Evolutionary conservation across 305 asterid genomes (phyloP).

Genomic region (Rubia balearica): DNA sequence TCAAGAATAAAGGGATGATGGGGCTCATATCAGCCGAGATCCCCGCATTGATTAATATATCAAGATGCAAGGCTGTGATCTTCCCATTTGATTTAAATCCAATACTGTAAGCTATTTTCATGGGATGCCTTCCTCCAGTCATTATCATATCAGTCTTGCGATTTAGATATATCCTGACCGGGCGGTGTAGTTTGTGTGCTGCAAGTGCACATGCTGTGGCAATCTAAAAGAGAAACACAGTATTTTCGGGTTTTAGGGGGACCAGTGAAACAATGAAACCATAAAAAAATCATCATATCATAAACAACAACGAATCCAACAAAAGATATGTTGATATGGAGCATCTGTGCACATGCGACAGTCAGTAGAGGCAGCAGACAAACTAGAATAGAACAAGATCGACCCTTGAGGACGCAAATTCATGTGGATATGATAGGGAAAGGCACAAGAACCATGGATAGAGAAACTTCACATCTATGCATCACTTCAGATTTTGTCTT

Average conservation of each 20-base stretch:
- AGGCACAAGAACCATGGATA: neutral
- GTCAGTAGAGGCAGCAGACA: neutral
- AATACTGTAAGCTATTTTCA: slow-evolving; percentile 62
- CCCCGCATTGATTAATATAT: slow-evolving; percentile 60
- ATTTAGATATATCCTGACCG: slow-evolving; percentile 60
- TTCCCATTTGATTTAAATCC: slow-evolving; percentile 74
- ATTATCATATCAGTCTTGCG: slow-evolving; percentile 72
- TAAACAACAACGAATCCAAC: neutral
- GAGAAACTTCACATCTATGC: neutral
- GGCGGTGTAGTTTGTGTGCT: slow-evolving; percentile 58
- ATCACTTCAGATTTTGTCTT: neutral
- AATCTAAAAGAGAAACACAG: slow-evolving; percentile 23
- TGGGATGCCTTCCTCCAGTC: slow-evolving; percentile 81
- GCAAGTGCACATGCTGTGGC: slow-evolving; percentile 83
- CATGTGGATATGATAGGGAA: slow-evolving; percentile 2
- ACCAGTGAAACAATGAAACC: neutral
- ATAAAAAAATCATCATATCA: neutral
- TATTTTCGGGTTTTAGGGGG: neutral
- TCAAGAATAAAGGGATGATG: slow-evolving; percentile 32
- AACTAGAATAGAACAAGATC: neutral
- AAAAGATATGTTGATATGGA: neutral
- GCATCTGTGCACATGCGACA: neutral
- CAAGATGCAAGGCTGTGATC: slow-evolving; percentile 67
- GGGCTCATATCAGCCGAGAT: slow-evolving; percentile 57
- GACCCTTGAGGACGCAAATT: neutral